phyloP scores from a whole-genome alignment of 148 eudicot genomes.

The Mesembryanthemum crystallinum region DNA sequence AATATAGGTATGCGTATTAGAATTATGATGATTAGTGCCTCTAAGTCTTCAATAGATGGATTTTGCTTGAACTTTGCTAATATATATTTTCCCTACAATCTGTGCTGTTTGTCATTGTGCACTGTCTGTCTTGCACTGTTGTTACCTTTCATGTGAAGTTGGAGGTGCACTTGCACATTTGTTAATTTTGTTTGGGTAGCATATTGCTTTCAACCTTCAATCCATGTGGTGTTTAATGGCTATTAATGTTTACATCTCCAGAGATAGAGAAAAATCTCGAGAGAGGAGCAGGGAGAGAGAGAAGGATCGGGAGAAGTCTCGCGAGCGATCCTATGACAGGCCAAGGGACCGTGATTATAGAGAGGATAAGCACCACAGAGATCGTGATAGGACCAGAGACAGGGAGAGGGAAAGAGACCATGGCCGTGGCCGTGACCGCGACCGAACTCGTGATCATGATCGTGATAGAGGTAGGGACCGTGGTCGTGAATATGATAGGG shows the following conservation, averaged over 20 bases:
- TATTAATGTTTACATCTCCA: conserved; percentile 30
- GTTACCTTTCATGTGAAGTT: background rate
- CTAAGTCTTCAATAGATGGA: background rate
- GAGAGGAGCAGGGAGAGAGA: conserved; percentile 77
- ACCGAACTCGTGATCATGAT: conserved; percentile 58
- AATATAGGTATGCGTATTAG: no score
- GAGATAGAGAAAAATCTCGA: conserved; percentile 94
- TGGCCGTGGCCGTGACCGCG: conserved; percentile 68
- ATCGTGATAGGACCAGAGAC: conserved; percentile 80
- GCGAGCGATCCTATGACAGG: conserved; percentile 79
- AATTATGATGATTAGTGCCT: no score
- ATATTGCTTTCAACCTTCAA: background rate
- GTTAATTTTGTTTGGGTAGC: background rate
- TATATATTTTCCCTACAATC: background rate
- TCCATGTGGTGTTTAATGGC: background rate
- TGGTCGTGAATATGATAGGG: conserved; percentile 51
- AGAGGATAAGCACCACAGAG: conserved; percentile 89
- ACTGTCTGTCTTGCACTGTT: background rate
- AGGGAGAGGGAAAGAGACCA: conserved; percentile 51
- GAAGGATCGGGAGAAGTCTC: conserved; percentile 69
- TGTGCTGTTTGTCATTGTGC: background rate
- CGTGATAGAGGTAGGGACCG: conserved; percentile 55
- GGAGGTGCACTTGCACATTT: background rate
- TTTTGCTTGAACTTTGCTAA: background rate
- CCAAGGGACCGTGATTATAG: conserved; percentile 85